Evolutionary conservation across 1,139 yeast species (phyloP), one percentile per base, ranked within the genome.

Genomic region (Yamadazyma atmosphaerica): DNA sequence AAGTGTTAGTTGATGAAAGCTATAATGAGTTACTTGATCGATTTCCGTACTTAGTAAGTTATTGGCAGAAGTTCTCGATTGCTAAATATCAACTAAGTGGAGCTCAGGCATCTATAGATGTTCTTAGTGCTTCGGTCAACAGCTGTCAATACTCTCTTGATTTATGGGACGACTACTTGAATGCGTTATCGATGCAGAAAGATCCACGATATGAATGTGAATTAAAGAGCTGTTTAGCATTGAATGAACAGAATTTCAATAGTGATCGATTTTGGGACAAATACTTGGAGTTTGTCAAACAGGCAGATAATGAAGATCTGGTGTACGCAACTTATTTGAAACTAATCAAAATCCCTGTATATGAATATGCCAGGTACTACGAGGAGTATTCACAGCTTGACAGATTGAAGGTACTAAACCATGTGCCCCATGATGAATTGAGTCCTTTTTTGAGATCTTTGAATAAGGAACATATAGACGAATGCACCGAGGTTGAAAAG

Each of bases 231-330:
- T 30, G 41, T 18, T 16, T 47, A 3, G 28, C 40, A 25, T 25
- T 45, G 14, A 68, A 79, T 34, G 89, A 87, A 0, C 53, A 63
- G 33, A 79, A 83, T 39, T 84, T 82, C 58, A 61, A 77, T 41
- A 71, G 86, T 1, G 83, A 81, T 52, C 65, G 75, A 0, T 55
- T 83, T 25, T 85, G 92, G 92, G 87, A 84, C 55, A 67, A 71
- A 42, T 74, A 72, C 38, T 58, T 84, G 23, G 77, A 68, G 16
- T 79, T 74, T 61, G 78, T 74, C 42, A 51, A 60, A 2, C 45
- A 51, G 13, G 36, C 50, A 3, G 52, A 55, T 12, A 46, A 46
- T 9, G 55, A 58, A 13, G 21, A 13, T 2, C 12, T 40, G 7
- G 13, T 40, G 10, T 55, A 68, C 0, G 45, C 50, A n/a, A 28